These are phyloP conservation scores for Cryphonectria nitschkei DNA, from an alignment of 2,329 filamentous ascomycete genomes.

Conservation along the genomic window DNA sequence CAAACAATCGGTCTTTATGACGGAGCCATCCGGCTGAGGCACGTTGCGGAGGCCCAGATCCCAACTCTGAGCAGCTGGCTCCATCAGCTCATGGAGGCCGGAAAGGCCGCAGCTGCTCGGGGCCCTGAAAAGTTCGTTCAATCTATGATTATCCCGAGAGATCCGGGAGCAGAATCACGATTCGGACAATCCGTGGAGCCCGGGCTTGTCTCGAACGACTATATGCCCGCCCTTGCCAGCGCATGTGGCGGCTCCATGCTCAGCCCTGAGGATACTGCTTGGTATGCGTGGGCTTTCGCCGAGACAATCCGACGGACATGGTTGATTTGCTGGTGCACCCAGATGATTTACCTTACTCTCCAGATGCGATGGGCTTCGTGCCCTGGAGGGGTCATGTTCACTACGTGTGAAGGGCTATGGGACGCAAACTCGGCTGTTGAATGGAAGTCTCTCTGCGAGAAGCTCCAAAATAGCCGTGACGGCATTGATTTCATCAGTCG, in stretches of 20 bases:
- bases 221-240: not conserved
- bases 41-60: constrained; percentile 40
- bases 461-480: not conserved
- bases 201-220: not conserved
- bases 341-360: constrained; percentile 29
- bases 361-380: constrained; percentile 29
- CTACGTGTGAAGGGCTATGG: constrained; percentile 32
- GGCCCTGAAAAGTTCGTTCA: constrained; percentile 14
- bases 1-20: constrained; percentile 56
- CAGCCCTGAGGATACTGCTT: constrained; percentile 24
- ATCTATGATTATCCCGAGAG: not conserved
- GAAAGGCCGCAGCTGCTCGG: not conserved
- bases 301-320: constrained; percentile 35
- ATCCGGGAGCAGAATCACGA: not conserved
- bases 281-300: constrained; percentile 35
- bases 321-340: constrained; percentile 26
- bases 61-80: constrained; percentile 21
- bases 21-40: constrained; percentile 48
- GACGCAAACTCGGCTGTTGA: constrained; percentile 31
- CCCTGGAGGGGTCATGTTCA: constrained; percentile 33
- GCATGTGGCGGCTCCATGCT: not conserved
- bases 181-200: not conserved
- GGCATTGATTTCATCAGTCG: constrained; percentile 24
- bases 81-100: constrained; percentile 18
- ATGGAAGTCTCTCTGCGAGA: constrained; percentile 31